phyloP scores from a whole-genome alignment of 371 early-diverging fungal genomes.

The Mucor indicus region DNA sequence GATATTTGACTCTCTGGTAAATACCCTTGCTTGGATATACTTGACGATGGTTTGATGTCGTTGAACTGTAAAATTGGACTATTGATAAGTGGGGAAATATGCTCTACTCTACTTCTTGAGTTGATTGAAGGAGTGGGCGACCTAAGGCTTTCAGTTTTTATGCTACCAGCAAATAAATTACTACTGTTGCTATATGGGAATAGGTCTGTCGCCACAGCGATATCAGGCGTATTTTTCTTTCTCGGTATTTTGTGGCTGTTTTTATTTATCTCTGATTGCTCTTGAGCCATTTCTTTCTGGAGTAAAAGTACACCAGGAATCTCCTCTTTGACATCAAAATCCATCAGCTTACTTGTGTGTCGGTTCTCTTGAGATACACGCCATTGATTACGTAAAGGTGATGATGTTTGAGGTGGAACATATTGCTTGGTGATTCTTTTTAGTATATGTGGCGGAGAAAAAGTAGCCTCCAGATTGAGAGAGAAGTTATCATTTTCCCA shows the following conservation, averaged over 20 bases:
- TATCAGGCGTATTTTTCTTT: neutral
- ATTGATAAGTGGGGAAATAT: constrained; percentile 4
- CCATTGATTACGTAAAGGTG: neutral
- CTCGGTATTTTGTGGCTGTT: neutral
- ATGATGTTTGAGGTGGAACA: neutral
- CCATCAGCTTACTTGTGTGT: too few relatives aligned
- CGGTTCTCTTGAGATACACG: too few relatives aligned
- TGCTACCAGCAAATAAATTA: neutral
- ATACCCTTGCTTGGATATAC: too few relatives aligned
- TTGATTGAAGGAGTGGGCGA: neutral
- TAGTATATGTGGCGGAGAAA: too few relatives aligned
- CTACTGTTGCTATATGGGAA: constrained; percentile 3
- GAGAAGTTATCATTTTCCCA: constrained; percentile 20
- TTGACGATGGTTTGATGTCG: neutral
- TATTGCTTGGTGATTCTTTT: too few relatives aligned
- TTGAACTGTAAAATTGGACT: neutral
- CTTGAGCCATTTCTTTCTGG: too few relatives aligned
- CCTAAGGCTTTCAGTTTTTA: neutral
- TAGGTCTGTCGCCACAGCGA: neutral
- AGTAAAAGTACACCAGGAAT: too few relatives aligned
- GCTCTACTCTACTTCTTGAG: neutral
- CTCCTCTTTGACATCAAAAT: too few relatives aligned
- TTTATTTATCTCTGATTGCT: too few relatives aligned
- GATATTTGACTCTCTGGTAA: too few relatives aligned
- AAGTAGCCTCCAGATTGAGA: constrained; percentile 10